These are phyloP conservation scores for Coemansia umbellata DNA, from an alignment of 192 early-diverging fungal genomes.

Conservation along the genomic window DNA sequence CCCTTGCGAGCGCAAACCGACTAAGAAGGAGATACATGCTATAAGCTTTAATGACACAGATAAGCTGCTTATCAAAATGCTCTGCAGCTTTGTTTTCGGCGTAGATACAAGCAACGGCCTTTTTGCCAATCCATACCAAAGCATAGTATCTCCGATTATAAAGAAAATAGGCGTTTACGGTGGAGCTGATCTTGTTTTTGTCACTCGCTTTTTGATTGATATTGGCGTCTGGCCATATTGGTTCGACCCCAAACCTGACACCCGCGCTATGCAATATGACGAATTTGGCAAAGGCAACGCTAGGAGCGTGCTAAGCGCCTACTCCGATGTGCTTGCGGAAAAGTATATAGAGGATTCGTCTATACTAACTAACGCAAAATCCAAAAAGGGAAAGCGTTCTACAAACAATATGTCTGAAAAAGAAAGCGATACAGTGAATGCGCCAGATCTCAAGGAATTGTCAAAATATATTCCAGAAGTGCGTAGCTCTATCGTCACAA, in stretches of 20 bases:
- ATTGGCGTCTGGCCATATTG: constrained; percentile 78
- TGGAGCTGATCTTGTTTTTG: constrained; percentile 48
- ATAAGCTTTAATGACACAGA: constrained; percentile 49
- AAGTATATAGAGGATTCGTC: neutral
- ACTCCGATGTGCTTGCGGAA: neutral
- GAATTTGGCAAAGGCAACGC: constrained; percentile 35
- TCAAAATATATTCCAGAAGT: neutral
- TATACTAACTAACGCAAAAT: too few species aligned
- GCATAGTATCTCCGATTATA: constrained; percentile 54
- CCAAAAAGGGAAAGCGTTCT: too few species aligned
- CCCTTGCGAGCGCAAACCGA: neutral
- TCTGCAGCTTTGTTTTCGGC: constrained; percentile 48
- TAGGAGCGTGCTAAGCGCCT: constrained; percentile 17
- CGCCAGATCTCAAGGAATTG: constrained; percentile 1
- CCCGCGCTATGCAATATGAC: constrained; percentile 42
- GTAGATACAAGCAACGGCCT: constrained; percentile 21
- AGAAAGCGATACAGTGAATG: neutral
- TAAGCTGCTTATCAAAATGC: constrained; percentile 53
- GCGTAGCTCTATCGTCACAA: constrained; percentile 13
- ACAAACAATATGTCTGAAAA: too few species aligned
- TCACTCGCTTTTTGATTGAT: constrained; percentile 65
- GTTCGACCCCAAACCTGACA: constrained; percentile 60
- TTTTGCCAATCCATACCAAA: constrained; percentile 34
- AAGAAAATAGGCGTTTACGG: constrained; percentile 58
- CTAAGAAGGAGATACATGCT: constrained; percentile 3